Evolutionary conservation across 495 filamentous ascomycete genomes (phyloP).

Genomic region (Endocarpon pusillum): DNA sequence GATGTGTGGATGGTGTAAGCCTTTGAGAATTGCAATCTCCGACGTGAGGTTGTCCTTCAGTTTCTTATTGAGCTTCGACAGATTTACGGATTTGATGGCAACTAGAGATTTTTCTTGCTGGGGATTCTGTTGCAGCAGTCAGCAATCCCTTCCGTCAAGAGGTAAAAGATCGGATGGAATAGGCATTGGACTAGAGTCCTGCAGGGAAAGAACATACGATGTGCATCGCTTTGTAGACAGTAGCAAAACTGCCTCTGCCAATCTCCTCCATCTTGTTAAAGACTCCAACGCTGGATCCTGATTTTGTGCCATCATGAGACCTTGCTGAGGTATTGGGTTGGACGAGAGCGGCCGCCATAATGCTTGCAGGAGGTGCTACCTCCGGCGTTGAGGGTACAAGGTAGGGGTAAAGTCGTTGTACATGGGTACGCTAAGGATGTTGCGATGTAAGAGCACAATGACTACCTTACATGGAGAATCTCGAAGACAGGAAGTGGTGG

Average conservation of each 20-base stretch:
- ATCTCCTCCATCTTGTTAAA: slow-evolving; percentile 72
- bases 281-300: slow-evolving; percentile 53
- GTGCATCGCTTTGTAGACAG: slow-evolving; percentile 74
- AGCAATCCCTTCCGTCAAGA: slow-evolving; percentile 17
- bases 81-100: slow-evolving; percentile 90
- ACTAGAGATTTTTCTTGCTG: slow-evolving; percentile 51
- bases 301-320: slow-evolving; percentile 23
- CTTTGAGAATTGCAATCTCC: slow-evolving; percentile 87
- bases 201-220: slow-evolving; percentile 40
- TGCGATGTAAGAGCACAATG: too few relatives aligned
- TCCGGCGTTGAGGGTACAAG: too few relatives aligned
- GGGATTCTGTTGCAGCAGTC: slow-evolving; percentile 14
- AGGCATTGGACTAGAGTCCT: too few relatives aligned
- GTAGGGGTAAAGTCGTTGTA: too few relatives aligned
- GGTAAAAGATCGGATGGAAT: not conserved
- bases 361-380: too few relatives aligned
- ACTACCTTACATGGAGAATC: too few relatives aligned
- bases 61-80: slow-evolving; percentile 80
- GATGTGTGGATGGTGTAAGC: slow-evolving; percentile 87
- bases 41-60: slow-evolving; percentile 87
- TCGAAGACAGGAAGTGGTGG: too few relatives aligned
- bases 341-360: slow-evolving; percentile 19
- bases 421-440: too few relatives aligned
- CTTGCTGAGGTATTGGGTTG: slow-evolving; percentile 18
- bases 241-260: slow-evolving; percentile 89